Evolutionary conservation across 805 yeast species (phyloP).

Genomic region (Metschnikowia similis): DNA sequence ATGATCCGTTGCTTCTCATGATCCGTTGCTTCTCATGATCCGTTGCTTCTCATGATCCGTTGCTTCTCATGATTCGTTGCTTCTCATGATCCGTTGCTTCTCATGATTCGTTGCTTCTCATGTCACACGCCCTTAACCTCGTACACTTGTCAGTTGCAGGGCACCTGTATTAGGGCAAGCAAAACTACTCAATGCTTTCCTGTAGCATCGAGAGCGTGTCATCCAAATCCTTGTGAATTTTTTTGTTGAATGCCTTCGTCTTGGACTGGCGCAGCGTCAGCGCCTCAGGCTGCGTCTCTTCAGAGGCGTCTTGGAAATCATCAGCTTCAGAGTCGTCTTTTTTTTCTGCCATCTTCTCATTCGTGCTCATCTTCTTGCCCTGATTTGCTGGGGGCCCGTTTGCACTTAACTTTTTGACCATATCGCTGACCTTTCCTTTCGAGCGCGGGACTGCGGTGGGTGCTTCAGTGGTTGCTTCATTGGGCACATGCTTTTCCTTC

Average conservation of each 20-base stretch:
- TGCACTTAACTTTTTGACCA: background rate
- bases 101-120: too few species aligned
- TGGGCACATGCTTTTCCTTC: background rate
- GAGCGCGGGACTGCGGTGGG: too few species aligned
- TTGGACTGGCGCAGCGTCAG: constrained; percentile 27
- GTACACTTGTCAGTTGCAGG: too few species aligned
- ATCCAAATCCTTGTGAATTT: constrained; percentile 32
- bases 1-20: too few species aligned
- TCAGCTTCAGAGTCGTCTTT: background rate
- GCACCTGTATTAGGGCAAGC: too few species aligned
- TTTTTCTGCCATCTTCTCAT: background rate
- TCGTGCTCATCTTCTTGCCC: background rate
- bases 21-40: too few species aligned
- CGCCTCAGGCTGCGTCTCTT: constrained; percentile 17
- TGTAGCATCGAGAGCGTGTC: constrained; percentile 37
- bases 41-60: too few species aligned
- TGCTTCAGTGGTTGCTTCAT: background rate
- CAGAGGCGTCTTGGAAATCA: constrained; percentile 1
- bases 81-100: too few species aligned
- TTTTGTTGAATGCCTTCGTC: constrained; percentile 31
- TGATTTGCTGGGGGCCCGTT: background rate
- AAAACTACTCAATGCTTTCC: constrained; percentile 26
- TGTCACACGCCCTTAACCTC: too few species aligned
- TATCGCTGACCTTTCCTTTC: background rate
- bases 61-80: too few species aligned